phyloP scores from a whole-genome alignment of 2,329 filamentous ascomycete species.

The Pseudogymnoascus sp. region DNA sequence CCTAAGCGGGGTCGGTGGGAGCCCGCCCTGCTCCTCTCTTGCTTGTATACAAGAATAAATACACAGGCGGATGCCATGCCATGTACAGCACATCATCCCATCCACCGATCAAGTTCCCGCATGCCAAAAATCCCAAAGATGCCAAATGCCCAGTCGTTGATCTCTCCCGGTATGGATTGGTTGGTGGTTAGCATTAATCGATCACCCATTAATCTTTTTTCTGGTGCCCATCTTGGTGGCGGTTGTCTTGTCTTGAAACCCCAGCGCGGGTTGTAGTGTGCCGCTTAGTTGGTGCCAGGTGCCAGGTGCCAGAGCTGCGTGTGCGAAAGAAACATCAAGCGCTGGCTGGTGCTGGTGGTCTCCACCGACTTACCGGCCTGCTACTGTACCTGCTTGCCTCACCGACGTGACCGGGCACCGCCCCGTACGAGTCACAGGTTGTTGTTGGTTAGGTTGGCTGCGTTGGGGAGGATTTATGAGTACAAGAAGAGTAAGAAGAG shows the following conservation, averaged over 20 bases:
- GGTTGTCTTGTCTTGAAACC: background rate
- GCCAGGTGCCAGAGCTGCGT: background rate
- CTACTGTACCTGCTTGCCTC: background rate
- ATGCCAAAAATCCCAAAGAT: background rate
- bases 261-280: background rate
- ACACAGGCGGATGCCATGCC: background rate
- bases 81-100: background rate
- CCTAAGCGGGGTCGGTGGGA: background rate
- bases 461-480: background rate
- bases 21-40: background rate
- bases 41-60: background rate
- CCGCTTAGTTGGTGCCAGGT: background rate
- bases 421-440: background rate
- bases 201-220: too few relatives aligned
- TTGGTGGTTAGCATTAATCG: background rate
- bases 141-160: background rate
- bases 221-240: too few relatives aligned
- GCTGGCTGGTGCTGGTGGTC: background rate
- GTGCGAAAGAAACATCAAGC: background rate
- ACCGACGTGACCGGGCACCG: background rate
- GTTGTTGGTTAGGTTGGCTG: background rate
- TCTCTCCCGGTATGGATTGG: background rate
- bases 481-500: background rate
- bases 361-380: background rate
- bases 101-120: background rate